Evolutionary conservation across 768 basidiomycete species (phyloP).

Genomic region (Podaxis sp.): DNA sequence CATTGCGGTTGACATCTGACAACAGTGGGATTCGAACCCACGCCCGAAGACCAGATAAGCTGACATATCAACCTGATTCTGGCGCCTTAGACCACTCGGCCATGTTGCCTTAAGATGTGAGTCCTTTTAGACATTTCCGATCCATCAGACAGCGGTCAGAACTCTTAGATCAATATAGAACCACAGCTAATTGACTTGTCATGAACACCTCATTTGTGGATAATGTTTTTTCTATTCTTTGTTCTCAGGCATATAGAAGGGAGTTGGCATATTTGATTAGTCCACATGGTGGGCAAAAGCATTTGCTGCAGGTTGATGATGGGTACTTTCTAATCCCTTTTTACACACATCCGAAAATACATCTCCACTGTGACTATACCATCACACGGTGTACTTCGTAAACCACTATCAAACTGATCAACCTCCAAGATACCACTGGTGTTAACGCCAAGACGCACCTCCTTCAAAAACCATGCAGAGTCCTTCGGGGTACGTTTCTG

Average conservation of each 20-base stretch:
- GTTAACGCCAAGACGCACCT: slow-evolving; percentile 22
- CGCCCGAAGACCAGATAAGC: slow-evolving; percentile 27
- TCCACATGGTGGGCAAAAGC: too few species aligned
- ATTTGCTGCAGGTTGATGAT: too few species aligned
- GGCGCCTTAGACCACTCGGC: slow-evolving; percentile 24
- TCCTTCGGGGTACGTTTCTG: slow-evolving; percentile 65
- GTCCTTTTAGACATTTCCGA: too few species aligned
- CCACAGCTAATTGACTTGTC: too few species aligned
- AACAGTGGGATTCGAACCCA: slow-evolving; percentile 35
- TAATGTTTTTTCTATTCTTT: too few species aligned
- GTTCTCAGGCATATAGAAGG: too few species aligned
- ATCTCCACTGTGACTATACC: not conserved
- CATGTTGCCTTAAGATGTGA: slow-evolving; percentile 23
- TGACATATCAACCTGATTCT: slow-evolving; percentile 17
- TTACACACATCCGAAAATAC: too few species aligned
- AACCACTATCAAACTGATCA: slow-evolving; percentile 19
- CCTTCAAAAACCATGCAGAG: slow-evolving; percentile 50
- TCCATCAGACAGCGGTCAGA: too few species aligned
- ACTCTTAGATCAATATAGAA: too few species aligned
- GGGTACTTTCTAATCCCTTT: too few species aligned
- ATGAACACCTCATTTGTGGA: too few species aligned
- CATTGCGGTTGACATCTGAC: slow-evolving; percentile 5
- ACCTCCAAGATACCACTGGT: not conserved
- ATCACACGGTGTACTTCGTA: slow-evolving; percentile 13
- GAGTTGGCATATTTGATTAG: too few species aligned